phyloP scores from a whole-genome alignment of 495 filamentous ascomycete species.

The Gamarada debralockiae region DNA sequence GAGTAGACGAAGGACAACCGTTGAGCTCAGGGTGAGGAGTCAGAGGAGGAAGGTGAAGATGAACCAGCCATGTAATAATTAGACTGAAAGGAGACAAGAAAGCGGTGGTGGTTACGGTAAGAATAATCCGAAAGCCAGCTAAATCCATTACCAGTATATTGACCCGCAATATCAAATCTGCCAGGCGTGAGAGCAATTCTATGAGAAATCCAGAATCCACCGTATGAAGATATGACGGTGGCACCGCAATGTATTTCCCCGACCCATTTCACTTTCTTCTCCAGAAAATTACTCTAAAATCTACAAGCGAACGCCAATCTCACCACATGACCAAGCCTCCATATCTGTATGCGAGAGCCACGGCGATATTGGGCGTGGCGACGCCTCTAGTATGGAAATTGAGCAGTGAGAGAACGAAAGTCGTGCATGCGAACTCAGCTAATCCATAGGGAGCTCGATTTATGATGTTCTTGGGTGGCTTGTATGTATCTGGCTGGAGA shows the following conservation, averaged over 20 bases:
- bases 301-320: too few relatives aligned
- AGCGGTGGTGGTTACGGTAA: too few relatives aligned
- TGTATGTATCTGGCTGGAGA: constrained; percentile 55
- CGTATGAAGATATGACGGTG: constrained; percentile 91
- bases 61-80: constrained; percentile 85
- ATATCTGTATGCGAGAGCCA: constrained; percentile 69
- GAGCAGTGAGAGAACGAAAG: constrained; percentile 83
- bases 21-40: constrained; percentile 85
- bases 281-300: too few relatives aligned
- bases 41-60: constrained; percentile 91
- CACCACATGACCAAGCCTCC: constrained; percentile 90
- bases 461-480: constrained; percentile 40
- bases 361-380: constrained; percentile 57
- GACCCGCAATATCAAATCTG: constrained; percentile 56
- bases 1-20: constrained; percentile 88
- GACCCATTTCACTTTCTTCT: constrained; percentile 87
- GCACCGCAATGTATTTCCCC: constrained; percentile 97
- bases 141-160: constrained; percentile 31
- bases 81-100: too few relatives aligned
- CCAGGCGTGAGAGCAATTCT: constrained; percentile 83
- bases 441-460: constrained; percentile 88
- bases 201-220: constrained; percentile 93
- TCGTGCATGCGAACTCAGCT: constrained; percentile 88
- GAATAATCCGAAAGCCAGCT: constrained; percentile 7
- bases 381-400: constrained; percentile 68